Conservation (phyloP, 2,329 filamentous ascomycete genomes). For the Coniosporium tulheliwenetii region DNA sequence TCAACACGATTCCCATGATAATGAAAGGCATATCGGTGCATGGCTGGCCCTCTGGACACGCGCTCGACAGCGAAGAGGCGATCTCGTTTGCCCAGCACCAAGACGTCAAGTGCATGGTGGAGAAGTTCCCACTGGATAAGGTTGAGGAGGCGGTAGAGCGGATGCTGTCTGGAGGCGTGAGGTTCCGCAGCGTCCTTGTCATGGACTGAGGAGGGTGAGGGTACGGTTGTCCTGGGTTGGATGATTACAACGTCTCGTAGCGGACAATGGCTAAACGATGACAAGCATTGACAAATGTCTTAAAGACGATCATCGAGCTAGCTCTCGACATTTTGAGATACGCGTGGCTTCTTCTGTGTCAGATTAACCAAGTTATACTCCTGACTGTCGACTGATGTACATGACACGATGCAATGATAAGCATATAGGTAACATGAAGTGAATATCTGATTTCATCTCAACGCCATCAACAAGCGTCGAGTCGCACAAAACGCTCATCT, state of each 20-base stretch:
- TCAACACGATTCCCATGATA: constrained; percentile 29
- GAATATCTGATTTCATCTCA: too few relatives aligned
- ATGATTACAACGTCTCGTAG: neutral
- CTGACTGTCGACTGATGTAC: too few relatives aligned
- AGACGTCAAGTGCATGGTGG: constrained; percentile 34
- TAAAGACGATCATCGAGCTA: neutral
- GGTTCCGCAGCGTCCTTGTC: constrained; percentile 35
- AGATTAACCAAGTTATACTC: too few relatives aligned
- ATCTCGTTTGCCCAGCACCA: constrained; percentile 33
- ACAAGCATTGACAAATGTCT: neutral
- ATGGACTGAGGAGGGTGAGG: constrained; percentile 20
- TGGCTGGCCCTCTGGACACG: constrained; percentile 38
- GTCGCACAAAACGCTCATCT: too few relatives aligned
- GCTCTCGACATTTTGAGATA: neutral
- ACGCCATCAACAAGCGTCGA: too few relatives aligned
- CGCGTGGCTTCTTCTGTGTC: too few relatives aligned
- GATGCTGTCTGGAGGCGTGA: constrained; percentile 32
- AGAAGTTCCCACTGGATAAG: constrained; percentile 36
- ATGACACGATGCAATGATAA: too few relatives aligned
- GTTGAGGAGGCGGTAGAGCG: constrained; percentile 33
- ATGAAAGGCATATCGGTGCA: constrained; percentile 30
- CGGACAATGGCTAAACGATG: neutral
- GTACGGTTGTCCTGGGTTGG: neutral
- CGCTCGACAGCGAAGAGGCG: constrained; percentile 35
- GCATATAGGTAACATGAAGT: too few relatives aligned